Evolutionary conservation across 1,284 basidiomycete genomes (phyloP), one percentile per base, ranked within the genome.

Genomic region (Violaceomyces palustris): DNA sequence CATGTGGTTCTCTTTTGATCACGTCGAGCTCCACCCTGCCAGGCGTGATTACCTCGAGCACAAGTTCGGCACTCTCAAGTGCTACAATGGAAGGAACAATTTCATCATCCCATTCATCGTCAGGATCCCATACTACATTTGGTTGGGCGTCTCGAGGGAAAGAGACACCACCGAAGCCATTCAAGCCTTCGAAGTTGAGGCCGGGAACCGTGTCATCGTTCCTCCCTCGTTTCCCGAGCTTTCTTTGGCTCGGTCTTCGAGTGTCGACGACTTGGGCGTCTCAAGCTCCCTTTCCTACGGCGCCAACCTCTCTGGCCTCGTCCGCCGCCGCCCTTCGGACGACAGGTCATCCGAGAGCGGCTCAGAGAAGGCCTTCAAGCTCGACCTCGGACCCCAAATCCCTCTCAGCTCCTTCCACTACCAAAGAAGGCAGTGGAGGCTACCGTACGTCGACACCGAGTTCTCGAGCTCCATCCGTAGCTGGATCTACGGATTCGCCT

Each of bases 381-480:
- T 59, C 26, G 63, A 71, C 35, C 45, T 65, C 17, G 64, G 55
- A n/a, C 52, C 61, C 11, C 44, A 63, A 50, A 61, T 58, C 3
- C 83, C 84, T 0, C 74, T 83, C 64, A 83, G 81, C 48, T 81
- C 84, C 0, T 87, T 87, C 77, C 85, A 87, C 75, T 87, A 86
- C 73, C 83, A 86, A 50, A 67, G 80, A 31, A 77, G 79, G 54
- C 68, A 71, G 31, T 74, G 67, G 43, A 70, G 87, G 28, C 76
- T 88, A n/a, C 86, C 87, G 0, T 88, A 86, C 65, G 80, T 85
- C 38, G 83, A 86, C 66, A 79, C 82, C 40, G 80, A 82, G 30
- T 79, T 85, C 21, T 85, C 87, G 75, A 81, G 83, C 65, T 81
- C 85, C 61, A 88, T 88, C 72, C 78, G 86, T 44, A 75, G 83